Evolutionary conservation across 73 alveolate genomes (phyloP).

Genomic region (Paramecium primaurelia): DNA sequence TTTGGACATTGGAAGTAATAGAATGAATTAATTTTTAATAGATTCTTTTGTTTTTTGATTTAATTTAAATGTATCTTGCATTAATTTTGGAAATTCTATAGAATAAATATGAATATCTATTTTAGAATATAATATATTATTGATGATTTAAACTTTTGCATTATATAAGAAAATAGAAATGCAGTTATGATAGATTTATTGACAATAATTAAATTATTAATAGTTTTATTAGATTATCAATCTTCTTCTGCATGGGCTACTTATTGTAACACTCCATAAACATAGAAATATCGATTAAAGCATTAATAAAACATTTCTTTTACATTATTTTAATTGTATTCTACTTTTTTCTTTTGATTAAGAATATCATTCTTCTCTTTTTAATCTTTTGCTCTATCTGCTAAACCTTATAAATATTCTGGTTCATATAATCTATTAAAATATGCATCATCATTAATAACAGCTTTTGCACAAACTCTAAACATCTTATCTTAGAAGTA

Average conservation of each 20-base stretch:
- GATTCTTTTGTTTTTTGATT: background rate
- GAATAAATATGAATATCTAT: too few relatives aligned
- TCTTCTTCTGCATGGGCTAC: constrained; percentile 8
- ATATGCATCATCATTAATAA: background rate
- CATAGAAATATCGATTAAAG: constrained; percentile 24
- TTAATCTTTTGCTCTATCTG: background rate
- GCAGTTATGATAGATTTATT: background rate
- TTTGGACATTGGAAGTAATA: too few relatives aligned
- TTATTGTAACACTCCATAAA: background rate
- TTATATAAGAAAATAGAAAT: background rate
- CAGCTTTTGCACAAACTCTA: constrained; percentile 20
- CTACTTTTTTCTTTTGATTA: background rate
- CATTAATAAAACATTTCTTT: background rate
- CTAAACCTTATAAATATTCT: background rate
- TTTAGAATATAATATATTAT: background rate
- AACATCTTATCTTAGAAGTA: background rate
- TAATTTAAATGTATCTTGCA: too few relatives aligned
- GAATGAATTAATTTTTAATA: too few relatives aligned
- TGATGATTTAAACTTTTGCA: background rate
- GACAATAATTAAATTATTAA: background rate
- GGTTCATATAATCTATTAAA: constrained; percentile 11
- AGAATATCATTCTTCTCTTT: background rate
- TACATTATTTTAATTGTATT: background rate
- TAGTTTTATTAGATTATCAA: background rate
- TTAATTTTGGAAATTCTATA: too few relatives aligned